phyloP scores from a whole-genome alignment of 192 early-diverging fungal genomes.

The Mortierella antarctica region DNA sequence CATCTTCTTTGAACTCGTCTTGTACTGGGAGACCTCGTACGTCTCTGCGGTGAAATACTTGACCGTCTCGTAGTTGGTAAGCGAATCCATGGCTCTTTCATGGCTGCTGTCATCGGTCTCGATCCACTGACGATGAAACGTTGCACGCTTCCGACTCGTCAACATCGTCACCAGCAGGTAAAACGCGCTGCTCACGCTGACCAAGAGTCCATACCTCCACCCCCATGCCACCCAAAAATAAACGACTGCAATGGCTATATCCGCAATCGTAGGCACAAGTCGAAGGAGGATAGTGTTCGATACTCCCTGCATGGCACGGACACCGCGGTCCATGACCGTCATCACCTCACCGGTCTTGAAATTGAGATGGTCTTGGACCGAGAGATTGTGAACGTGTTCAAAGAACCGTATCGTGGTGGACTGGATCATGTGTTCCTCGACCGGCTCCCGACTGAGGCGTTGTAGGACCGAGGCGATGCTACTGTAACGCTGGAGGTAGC shows the following conservation, averaged over 20 bases:
- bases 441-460: not conserved
- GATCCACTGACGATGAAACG: conserved; percentile 62
- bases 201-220: conserved; percentile 72
- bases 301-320: conserved; percentile 68
- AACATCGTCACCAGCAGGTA: conserved; percentile 75
- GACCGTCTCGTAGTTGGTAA: conserved; percentile 92
- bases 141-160: conserved; percentile 74
- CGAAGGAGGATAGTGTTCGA: conserved; percentile 80
- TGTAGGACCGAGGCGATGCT: not conserved
- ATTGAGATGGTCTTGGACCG: conserved; percentile 70
- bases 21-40: conserved; percentile 77
- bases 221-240: conserved; percentile 60
- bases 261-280: conserved; percentile 79
- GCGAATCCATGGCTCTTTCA: conserved; percentile 68
- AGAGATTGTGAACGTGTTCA: conserved; percentile 66
- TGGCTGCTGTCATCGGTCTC: not conserved
- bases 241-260: conserved; percentile 77
- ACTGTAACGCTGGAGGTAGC: conserved; percentile 1
- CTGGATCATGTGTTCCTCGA: not conserved
- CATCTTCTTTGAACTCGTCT: conserved; percentile 29
- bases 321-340: conserved; percentile 69
- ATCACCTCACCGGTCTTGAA: conserved; percentile 70
- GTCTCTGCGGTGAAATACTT: conserved; percentile 89
- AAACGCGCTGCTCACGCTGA: conserved; percentile 77
- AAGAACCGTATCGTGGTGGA: conserved; percentile 53